phyloP scores from a whole-genome alignment of 768 basidiomycete genomes.

The Suillus spraguei region DNA sequence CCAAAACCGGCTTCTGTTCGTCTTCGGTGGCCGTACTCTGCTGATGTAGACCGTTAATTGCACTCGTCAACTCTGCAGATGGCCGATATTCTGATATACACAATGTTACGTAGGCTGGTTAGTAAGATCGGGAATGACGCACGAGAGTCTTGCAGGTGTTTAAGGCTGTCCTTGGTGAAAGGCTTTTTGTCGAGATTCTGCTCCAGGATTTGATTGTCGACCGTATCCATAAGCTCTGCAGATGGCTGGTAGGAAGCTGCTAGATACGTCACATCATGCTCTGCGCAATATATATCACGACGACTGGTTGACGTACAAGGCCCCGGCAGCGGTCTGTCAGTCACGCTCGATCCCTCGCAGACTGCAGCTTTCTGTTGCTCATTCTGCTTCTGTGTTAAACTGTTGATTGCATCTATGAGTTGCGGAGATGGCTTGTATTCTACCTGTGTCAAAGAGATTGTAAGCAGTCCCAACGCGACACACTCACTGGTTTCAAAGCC shows the following conservation, averaged over 20 bases:
- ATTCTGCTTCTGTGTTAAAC: neutral
- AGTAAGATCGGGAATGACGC: neutral
- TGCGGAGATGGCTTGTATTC: conserved; percentile 19
- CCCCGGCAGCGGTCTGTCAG: neutral
- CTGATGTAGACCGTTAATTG: conserved; percentile 2
- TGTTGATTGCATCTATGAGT: conserved; percentile 18
- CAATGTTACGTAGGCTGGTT: neutral
- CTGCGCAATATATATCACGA: conserved; percentile 1
- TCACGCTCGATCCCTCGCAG: neutral
- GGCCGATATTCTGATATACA: conserved; percentile 13
- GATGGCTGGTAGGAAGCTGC: conserved; percentile 15
- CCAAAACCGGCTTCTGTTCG: neutral
- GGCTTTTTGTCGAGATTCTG: conserved; percentile 2
- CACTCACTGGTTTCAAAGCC: neutral
- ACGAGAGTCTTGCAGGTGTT: neutral
- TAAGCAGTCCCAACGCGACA: neutral
- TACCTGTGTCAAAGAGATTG: conserved; percentile 2
- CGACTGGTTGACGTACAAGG: conserved; percentile 3
- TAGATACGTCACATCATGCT: neutral
- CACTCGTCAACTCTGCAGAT: conserved; percentile 4
- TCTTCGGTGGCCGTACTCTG: neutral
- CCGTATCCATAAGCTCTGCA: conserved; percentile 15
- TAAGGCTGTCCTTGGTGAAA: neutral
- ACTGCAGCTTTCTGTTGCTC: neutral
- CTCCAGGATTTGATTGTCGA: conserved; percentile 1